These are phyloP conservation scores for Aspergillus taichungensis DNA, from an alignment of 495 filamentous ascomycete genomes.

Conservation along the genomic window DNA sequence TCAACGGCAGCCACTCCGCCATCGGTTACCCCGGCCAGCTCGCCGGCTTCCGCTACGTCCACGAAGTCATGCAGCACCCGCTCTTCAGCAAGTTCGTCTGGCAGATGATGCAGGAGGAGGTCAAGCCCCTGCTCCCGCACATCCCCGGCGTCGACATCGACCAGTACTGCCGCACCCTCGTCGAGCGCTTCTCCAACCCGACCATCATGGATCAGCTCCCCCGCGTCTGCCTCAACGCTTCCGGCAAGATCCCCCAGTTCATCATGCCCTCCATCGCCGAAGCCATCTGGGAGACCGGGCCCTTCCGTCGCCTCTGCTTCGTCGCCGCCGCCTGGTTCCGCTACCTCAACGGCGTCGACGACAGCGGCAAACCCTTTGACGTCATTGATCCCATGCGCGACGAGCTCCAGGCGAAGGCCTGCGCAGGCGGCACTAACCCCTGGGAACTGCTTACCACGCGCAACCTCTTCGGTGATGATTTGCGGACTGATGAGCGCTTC, in stretches of 20 bases:
- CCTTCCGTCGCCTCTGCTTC: slow-evolving; percentile 38
- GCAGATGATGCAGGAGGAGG: slow-evolving; percentile 44
- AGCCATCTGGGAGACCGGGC: slow-evolving; percentile 34
- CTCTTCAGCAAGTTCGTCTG: slow-evolving; percentile 31
- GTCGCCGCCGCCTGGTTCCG: slow-evolving; percentile 38
- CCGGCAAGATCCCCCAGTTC: slow-evolving; percentile 43
- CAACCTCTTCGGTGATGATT: slow-evolving; percentile 38
- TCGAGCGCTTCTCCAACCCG: slow-evolving; percentile 42
- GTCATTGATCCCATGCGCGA: slow-evolving; percentile 38
- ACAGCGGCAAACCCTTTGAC: slow-evolving; percentile 28
- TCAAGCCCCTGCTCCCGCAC: slow-evolving; percentile 35
- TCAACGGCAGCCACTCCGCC: slow-evolving; percentile 40
- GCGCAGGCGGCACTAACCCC: slow-evolving; percentile 27
- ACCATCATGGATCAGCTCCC: slow-evolving; percentile 40
- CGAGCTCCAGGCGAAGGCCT: slow-evolving; percentile 33
- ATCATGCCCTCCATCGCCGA: slow-evolving; percentile 44
- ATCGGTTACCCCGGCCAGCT: slow-evolving; percentile 38
- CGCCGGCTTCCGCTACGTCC: slow-evolving; percentile 38
- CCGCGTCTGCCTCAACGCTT: slow-evolving; percentile 36
- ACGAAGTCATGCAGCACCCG: slow-evolving; percentile 38
- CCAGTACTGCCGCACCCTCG: slow-evolving; percentile 35
- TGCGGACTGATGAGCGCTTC: slow-evolving; percentile 34
- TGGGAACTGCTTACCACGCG: slow-evolving; percentile 29
- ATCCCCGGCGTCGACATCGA: slow-evolving; percentile 40
- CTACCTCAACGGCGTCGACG: slow-evolving; percentile 36